phyloP scores from a whole-genome alignment of 2,329 filamentous ascomycete genomes.

The Aspergillus arachidicola region DNA sequence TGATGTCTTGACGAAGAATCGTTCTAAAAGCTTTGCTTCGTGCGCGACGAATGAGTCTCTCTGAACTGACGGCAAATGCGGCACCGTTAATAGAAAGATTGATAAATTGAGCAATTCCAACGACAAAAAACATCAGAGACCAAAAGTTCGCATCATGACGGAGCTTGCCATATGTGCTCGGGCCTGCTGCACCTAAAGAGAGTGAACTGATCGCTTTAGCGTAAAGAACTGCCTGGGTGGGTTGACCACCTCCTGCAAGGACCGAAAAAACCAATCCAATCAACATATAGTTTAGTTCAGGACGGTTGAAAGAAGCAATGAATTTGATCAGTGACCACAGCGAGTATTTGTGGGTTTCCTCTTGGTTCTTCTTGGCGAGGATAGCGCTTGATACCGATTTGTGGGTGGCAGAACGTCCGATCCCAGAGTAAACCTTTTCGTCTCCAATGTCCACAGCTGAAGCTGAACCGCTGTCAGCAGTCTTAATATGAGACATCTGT shows the following conservation, averaged over 20 bases:
- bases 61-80: constrained; percentile 82
- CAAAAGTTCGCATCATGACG: constrained; percentile 78
- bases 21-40: constrained; percentile 80
- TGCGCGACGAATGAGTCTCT: constrained; percentile 79
- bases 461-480: constrained; percentile 32
- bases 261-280: constrained; percentile 72
- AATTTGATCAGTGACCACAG: constrained; percentile 77
- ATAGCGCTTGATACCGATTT: constrained; percentile 69
- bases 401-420: constrained; percentile 50
- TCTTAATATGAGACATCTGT: constrained; percentile 35
- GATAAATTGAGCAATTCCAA: constrained; percentile 73
- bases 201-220: constrained; percentile 81
- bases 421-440: constrained; percentile 32
- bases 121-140: constrained; percentile 85
- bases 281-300: constrained; percentile 72
- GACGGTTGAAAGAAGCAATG: constrained; percentile 75
- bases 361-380: constrained; percentile 59
- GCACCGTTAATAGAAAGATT: constrained; percentile 70
- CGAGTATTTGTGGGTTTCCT: constrained; percentile 62
- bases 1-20: constrained; percentile 89
- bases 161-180: constrained; percentile 56
- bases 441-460: constrained; percentile 32
- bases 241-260: constrained; percentile 80
- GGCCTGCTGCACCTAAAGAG: constrained; percentile 52
- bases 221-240: constrained; percentile 78